phyloP scores from a whole-genome alignment of 352 stramenopile genomes.

The Phytophthora sojae region DNA sequence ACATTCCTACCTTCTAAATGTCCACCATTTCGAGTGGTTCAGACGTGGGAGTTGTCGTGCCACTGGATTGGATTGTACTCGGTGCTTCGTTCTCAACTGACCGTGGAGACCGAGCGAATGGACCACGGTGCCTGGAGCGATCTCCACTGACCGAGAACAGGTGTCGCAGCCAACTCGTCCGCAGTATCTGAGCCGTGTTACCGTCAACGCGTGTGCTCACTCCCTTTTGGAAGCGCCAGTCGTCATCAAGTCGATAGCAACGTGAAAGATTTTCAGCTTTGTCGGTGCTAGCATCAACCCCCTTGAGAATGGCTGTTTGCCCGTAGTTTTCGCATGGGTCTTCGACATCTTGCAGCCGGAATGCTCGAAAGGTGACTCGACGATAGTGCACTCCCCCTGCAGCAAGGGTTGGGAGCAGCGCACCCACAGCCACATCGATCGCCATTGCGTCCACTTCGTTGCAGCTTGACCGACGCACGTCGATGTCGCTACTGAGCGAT shows the following conservation, averaged over 20 bases:
- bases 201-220: slow-evolving; percentile 47
- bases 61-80: neutral
- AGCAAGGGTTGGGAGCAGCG: slow-evolving; percentile 21
- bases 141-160: slow-evolving; percentile 56
- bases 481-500: slow-evolving; percentile 26
- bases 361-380: slow-evolving; percentile 44
- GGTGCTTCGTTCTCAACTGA: neutral
- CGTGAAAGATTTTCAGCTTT: neutral
- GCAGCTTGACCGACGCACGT: slow-evolving; percentile 28
- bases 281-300: slow-evolving; percentile 10
- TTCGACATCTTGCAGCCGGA: slow-evolving; percentile 54
- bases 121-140: slow-evolving; percentile 45
- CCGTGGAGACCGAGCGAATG: slow-evolving; percentile 24
- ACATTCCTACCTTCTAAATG: slow-evolving; percentile 7
- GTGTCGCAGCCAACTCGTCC: slow-evolving; percentile 51
- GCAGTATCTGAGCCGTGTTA: slow-evolving; percentile 65
- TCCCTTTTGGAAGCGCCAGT: slow-evolving; percentile 47
- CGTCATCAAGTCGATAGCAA: slow-evolving; percentile 45
- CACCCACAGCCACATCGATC: slow-evolving; percentile 29
- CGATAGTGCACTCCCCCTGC: slow-evolving; percentile 24
- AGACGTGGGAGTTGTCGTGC: neutral
- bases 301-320: slow-evolving; percentile 52
- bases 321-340: slow-evolving; percentile 64
- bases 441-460: slow-evolving; percentile 19
- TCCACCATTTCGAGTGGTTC: slow-evolving; percentile 29